Base-by-base conservation (phyloP, 495 filamentous ascomycete genomes). In the Bacidia rubella region DNA sequence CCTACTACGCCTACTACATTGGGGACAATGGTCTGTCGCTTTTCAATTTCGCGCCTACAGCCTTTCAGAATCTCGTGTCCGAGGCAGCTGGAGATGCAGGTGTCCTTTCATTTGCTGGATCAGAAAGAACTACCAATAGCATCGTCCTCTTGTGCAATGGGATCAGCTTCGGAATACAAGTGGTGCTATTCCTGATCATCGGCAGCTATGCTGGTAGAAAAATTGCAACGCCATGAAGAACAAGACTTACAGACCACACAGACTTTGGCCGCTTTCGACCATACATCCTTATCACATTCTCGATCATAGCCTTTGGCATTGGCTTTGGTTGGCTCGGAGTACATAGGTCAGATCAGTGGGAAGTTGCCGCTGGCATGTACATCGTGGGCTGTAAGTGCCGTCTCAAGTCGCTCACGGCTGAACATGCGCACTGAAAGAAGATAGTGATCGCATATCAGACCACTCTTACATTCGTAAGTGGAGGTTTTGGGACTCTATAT, bases 31-130 rank as follows among this genome's bases (percentile, higher is more conserved):
- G 80, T 5, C 61, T 83, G 29, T 74, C 78, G 2, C 66, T 84
- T 7, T 84, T 83, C 71, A 84, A 83, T 59, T 84, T 82, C 57
- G 80, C 75, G 2, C 80, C 80, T 7, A 83, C 80, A 2, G 77
- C 76, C 21, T 81, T 80, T 49, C 80, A 84, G 54, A 82, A 82
- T 53, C 63, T 82, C 21, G 60, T 84, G 2, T 75, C 65, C 39
- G 73, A 81, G 64, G 76, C 77, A 7, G 77, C 75, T 1, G 71
- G 71, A 12, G 65, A 73, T 43, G 63, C 66, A 32, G 71, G 63
- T 1, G 63, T 70, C 2, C 65, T 82, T 21, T 26, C 56, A 0
- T 82, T 82, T 52, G 69, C 69, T 0, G 79, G 77, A 11, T 60
- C 60, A 17, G 47, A 66, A 19, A 70, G 76, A 17, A 76, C 72